These are phyloP conservation scores for Synchytrium microbalum DNA, from an alignment of 371 early-diverging fungal species.

Conservation along the genomic window DNA sequence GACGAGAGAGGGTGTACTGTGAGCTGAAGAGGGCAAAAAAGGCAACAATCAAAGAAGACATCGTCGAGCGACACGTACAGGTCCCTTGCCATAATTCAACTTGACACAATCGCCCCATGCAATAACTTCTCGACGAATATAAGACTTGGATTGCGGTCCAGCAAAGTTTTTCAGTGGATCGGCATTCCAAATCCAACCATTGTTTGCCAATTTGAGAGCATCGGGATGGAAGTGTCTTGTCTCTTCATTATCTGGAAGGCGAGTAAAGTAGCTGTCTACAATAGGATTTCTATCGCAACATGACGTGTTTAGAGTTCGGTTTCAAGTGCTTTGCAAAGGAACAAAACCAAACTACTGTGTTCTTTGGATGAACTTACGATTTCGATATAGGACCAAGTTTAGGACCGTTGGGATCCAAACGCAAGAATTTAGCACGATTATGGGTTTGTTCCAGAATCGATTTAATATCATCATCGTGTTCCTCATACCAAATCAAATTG, in stretches of 20 bases:
- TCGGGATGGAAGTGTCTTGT: conserved; percentile 40
- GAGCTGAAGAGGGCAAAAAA: too few relatives aligned
- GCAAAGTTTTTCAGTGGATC: conserved; percentile 91
- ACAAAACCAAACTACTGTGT: not conserved
- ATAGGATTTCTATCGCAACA: conserved; percentile 60
- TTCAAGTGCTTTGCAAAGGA: not conserved
- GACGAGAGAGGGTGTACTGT: not conserved
- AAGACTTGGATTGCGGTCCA: conserved; percentile 71
- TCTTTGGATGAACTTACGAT: conserved; percentile 7
- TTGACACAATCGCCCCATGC: conserved; percentile 98
- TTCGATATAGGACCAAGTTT: conserved; percentile 43
- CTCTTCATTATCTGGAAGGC: conserved; percentile 28
- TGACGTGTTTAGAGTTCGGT: conserved; percentile 1
- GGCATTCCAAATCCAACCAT: conserved; percentile 98
- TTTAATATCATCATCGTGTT: conserved; percentile 70
- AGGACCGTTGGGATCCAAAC: conserved; percentile 65
- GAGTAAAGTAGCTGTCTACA: conserved; percentile 88
- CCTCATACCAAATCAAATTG: conserved; percentile 73
- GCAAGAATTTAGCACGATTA: conserved; percentile 73
- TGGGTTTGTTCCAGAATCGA: conserved; percentile 65
- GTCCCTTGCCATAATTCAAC: conserved; percentile 78
- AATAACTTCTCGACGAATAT: conserved; percentile 87
- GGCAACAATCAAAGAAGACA: too few relatives aligned
- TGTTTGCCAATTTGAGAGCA: conserved; percentile 73
- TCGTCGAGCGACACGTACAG: conserved; percentile 46